A percentile compares a stretch with the other conserved stretches of the same genome.
These are phyloP conservation scores for Diplocarpon rosae DNA, from an alignment of 2,329 filamentous ascomycete genomes.

Conservation along the genomic window DNA sequence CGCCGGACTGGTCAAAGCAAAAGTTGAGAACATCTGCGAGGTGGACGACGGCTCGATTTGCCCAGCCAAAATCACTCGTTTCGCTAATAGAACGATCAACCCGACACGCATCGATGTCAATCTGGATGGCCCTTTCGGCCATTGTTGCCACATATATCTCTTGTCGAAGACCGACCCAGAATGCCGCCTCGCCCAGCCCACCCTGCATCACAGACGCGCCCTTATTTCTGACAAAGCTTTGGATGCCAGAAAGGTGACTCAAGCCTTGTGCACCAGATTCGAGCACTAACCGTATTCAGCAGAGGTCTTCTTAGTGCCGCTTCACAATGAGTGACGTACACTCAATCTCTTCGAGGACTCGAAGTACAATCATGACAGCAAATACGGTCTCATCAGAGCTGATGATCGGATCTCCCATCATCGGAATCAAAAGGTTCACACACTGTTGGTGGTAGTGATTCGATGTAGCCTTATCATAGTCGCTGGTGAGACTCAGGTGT, in stretches of 20 bases:
- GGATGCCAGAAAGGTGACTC: conserved; percentile 21
- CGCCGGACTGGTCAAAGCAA: conserved; percentile 40
- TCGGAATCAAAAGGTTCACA: conserved; percentile 37
- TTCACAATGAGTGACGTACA: conserved; percentile 6
- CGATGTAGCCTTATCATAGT: conserved; percentile 38
- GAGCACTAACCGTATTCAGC: conserved; percentile 2
- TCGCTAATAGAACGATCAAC: conserved; percentile 39
- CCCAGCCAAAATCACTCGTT: conserved; percentile 43
- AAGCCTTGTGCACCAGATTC: conserved; percentile 13
- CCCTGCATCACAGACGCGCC: conserved; percentile 23
- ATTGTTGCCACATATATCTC: conserved; percentile 47
- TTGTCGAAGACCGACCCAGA: conserved; percentile 46
- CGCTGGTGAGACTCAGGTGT: conserved; percentile 38
- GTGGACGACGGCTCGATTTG: conserved; percentile 49
- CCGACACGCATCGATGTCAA: conserved; percentile 39
- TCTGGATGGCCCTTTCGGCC: conserved; percentile 31
- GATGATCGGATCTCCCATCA: conserved; percentile 32
- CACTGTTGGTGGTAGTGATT: conserved; percentile 44
- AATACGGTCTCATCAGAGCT: conserved; percentile 40
- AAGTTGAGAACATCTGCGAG: conserved; percentile 54
- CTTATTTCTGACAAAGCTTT: conserved; percentile 28
- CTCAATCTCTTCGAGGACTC: conserved; percentile 44
- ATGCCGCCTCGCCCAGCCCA: conserved; percentile 37
- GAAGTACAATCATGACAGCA: conserved; percentile 44
- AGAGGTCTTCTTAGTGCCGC: too few species aligned